Evolutionary conservation across 768 basidiomycete genomes (phyloP).

Genomic region (Lactifluus piperatus): DNA sequence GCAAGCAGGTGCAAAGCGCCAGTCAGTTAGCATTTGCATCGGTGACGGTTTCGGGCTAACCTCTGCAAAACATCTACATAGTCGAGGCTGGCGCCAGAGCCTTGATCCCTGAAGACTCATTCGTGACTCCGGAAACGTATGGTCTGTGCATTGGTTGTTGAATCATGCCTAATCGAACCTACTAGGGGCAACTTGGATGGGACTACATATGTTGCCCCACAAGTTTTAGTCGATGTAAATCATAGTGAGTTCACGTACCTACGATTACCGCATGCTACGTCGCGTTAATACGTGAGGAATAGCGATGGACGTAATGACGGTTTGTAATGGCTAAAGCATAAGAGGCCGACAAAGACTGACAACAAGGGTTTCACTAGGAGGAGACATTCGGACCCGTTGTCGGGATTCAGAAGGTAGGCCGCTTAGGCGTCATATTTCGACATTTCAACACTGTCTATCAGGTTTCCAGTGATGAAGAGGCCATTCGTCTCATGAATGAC

Average conservation of each 20-base stretch:
- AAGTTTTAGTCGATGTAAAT: slow-evolving; percentile 82
- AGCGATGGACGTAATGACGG: slow-evolving; percentile 95
- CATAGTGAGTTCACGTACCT: slow-evolving; percentile 52
- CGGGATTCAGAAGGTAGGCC: slow-evolving; percentile 78
- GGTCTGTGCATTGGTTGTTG: slow-evolving; percentile 20
- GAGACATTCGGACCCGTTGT: slow-evolving; percentile 92
- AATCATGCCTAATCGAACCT: neutral
- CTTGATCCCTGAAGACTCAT: slow-evolving; percentile 59
- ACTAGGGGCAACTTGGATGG: slow-evolving; percentile 29
- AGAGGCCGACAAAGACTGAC: neutral
- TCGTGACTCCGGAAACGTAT: slow-evolving; percentile 60
- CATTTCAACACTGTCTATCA: slow-evolving; percentile 22
- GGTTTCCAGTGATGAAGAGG: slow-evolving; percentile 83
- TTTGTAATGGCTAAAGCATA: slow-evolving; percentile 24
- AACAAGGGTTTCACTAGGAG: slow-evolving; percentile 36
- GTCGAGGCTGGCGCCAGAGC: slow-evolving; percentile 73
- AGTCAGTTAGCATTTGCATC: slow-evolving; percentile 36
- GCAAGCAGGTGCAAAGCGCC: slow-evolving; percentile 82
- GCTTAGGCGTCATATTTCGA: neutral
- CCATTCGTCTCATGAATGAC: slow-evolving; percentile 89
- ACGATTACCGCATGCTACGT: neutral
- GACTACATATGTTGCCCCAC: slow-evolving; percentile 83
- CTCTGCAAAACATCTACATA: slow-evolving; percentile 22
- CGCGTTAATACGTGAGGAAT: slow-evolving; percentile 6
- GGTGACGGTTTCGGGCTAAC: neutral